Percentiles rank a stretch among this genome's conserved stretches.
Evolutionary conservation across 108 stramenopile species (phyloP).

Genomic region (Cyclotella sp.): DNA sequence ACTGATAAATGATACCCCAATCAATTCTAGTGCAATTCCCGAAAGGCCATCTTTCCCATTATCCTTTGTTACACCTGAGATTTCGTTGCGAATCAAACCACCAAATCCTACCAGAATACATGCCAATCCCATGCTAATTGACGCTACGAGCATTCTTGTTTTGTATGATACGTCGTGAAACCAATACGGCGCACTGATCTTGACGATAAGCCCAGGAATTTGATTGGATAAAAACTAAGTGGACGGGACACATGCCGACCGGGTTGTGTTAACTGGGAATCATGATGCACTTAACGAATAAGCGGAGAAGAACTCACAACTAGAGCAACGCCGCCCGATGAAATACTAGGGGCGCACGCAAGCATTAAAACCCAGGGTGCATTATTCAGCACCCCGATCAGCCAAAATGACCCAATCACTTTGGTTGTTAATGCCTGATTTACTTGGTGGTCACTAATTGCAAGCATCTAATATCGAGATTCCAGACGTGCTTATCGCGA

Average conservation of each 20-base stretch:
- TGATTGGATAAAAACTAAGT: conserved; percentile 70
- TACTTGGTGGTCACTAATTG: too few species aligned
- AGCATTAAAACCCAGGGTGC: conserved; percentile 83
- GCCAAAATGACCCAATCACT: conserved; percentile 63
- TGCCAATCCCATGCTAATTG: conserved; percentile 56
- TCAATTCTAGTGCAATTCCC: conserved; percentile 49
- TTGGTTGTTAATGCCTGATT: conserved; percentile 1
- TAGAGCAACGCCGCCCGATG: conserved; percentile 78
- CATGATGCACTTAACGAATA: not conserved
- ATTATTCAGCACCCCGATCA: conserved; percentile 85
- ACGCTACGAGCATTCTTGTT: conserved; percentile 54
- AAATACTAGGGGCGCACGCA: conserved; percentile 80
- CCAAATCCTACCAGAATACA: conserved; percentile 56
- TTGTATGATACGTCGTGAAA: conserved; percentile 79
- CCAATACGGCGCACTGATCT: conserved; percentile 82
- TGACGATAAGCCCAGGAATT: conserved; percentile 65
- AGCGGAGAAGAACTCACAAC: conserved; percentile 36
- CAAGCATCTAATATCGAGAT: not conserved
- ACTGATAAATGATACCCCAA: conserved; percentile 82
- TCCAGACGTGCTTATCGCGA: too few species aligned
- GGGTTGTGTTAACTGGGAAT: not conserved
- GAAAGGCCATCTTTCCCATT: not conserved
- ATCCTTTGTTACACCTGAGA: not conserved
- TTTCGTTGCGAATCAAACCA: conserved; percentile 33
- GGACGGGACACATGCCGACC: not conserved